phyloP scores from a whole-genome alignment of 352 stramenopile species.

The Peronospora destructor region DNA sequence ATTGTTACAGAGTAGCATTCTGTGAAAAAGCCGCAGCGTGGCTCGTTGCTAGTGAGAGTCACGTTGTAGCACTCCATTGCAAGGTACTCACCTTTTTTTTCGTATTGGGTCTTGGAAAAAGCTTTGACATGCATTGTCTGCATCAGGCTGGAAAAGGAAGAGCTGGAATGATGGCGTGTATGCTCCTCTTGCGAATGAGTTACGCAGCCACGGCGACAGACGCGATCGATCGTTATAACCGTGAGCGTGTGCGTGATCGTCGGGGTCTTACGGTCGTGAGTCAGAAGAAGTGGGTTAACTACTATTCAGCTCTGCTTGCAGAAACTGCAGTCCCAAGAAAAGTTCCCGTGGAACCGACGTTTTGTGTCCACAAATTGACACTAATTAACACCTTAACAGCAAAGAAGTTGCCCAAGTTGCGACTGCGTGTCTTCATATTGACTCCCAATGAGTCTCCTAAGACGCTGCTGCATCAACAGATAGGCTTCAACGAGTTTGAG shows the following conservation, averaged over 20 bases:
- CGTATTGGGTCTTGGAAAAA: not conserved
- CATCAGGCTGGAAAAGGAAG: conserved; percentile 56
- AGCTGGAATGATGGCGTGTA: conserved; percentile 75
- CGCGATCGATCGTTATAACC: conserved; percentile 66
- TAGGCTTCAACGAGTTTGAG: conserved; percentile 43
- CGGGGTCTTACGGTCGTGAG: conserved; percentile 58
- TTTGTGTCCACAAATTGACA: conserved; percentile 31
- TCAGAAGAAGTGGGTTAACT: conserved; percentile 67
- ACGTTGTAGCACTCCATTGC: conserved; percentile 64
- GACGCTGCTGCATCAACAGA: conserved; percentile 40
- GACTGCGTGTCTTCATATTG: conserved; percentile 45
- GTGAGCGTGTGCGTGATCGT: conserved; percentile 46
- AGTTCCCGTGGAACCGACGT: conserved; percentile 20
- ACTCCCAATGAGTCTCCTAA: conserved; percentile 23
- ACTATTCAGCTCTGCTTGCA: conserved; percentile 36
- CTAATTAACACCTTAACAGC: conserved; percentile 42
- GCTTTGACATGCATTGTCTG: not conserved
- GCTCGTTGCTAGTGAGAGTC: conserved; percentile 33
- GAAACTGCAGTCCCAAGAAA: conserved; percentile 12
- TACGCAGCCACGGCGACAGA: conserved; percentile 35
- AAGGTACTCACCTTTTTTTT: conserved; percentile 32
- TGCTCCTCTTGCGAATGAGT: conserved; percentile 61
- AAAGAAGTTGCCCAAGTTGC: conserved; percentile 29
- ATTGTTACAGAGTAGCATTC: conserved; percentile 47
- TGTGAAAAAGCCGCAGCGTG: conserved; percentile 63